These are phyloP conservation scores for Cutaneotrichosporon cutaneum DNA, from an alignment of 1,284 basidiomycete genomes.

Conservation along the genomic window DNA sequence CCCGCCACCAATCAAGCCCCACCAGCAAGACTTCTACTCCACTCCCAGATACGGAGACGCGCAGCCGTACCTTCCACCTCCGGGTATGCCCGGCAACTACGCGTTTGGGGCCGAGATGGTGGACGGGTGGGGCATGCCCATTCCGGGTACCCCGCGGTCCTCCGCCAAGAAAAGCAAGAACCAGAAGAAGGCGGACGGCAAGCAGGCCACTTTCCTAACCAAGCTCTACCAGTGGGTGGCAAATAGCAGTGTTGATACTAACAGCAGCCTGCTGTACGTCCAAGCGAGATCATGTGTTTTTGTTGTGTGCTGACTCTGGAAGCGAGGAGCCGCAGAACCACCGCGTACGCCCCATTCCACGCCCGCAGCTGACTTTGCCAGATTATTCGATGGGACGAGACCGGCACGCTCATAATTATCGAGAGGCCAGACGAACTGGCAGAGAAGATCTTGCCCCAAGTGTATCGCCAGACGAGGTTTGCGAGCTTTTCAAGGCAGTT, in stretches of 20 bases:
- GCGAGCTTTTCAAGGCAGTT: slow-evolving; percentile 90
- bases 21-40: slow-evolving; percentile 3
- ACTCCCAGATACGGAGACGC: background rate
- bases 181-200: slow-evolving; percentile 48
- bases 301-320: background rate
- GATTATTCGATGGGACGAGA: slow-evolving; percentile 88
- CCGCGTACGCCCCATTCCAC: background rate
- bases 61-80: background rate
- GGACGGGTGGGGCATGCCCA: background rate
- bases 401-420: slow-evolving; percentile 86
- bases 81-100: background rate
- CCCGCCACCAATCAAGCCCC: background rate
- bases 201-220: slow-evolving; percentile 85
- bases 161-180: slow-evolving; percentile 12
- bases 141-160: background rate
- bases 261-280: slow-evolving; percentile 19
- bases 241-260: background rate
- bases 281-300: background rate
- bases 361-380: slow-evolving; percentile 13
- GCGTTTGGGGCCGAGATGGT: background rate
- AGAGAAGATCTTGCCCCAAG: slow-evolving; percentile 79
- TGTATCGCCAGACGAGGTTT: slow-evolving; percentile 88
- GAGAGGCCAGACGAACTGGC: slow-evolving; percentile 84
- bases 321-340: background rate
- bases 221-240: slow-evolving; percentile 80